Evolutionary conservation across 805 yeast genomes (phyloP).

Genomic region (Sporopachydermia quercuum): DNA sequence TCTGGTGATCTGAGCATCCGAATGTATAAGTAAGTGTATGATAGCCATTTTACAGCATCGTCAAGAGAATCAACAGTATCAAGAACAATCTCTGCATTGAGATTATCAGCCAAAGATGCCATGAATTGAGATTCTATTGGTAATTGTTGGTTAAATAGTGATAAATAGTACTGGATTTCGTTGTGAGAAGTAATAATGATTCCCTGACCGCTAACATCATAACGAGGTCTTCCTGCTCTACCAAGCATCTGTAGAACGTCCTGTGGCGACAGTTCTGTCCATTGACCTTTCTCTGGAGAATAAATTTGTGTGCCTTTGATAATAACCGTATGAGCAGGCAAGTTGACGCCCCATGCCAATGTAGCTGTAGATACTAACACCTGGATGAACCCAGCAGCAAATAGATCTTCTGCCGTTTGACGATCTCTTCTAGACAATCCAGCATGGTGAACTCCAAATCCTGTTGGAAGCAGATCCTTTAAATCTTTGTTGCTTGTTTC

Average conservation of each 20-base stretch:
- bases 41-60: constrained; percentile 73
- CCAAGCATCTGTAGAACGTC: constrained; percentile 96
- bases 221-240: constrained; percentile 94
- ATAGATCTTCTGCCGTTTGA: constrained; percentile 65
- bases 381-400: constrained; percentile 77
- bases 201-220: constrained; percentile 88
- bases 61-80: constrained; percentile 46
- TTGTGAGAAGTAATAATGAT: constrained; percentile 78
- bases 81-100: constrained; percentile 77
- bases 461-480: constrained; percentile 45
- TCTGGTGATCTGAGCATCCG: constrained; percentile 65
- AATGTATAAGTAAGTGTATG: constrained; percentile 62
- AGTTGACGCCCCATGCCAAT: constrained; percentile 92
- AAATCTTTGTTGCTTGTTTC: constrained; percentile 37
- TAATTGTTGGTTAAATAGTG: constrained; percentile 77
- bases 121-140: constrained; percentile 86
- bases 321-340: constrained; percentile 90
- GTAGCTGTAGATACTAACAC: constrained; percentile 86
- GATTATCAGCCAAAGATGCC: constrained; percentile 48
- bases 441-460: constrained; percentile 88
- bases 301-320: constrained; percentile 90
- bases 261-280: constrained; percentile 90
- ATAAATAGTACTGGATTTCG: constrained; percentile 77
- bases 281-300: constrained; percentile 76
- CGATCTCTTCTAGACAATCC: constrained; percentile 67